Base-by-base conservation (phyloP, 179 eudicot genomes). In the Beta corolliflora region DNA sequence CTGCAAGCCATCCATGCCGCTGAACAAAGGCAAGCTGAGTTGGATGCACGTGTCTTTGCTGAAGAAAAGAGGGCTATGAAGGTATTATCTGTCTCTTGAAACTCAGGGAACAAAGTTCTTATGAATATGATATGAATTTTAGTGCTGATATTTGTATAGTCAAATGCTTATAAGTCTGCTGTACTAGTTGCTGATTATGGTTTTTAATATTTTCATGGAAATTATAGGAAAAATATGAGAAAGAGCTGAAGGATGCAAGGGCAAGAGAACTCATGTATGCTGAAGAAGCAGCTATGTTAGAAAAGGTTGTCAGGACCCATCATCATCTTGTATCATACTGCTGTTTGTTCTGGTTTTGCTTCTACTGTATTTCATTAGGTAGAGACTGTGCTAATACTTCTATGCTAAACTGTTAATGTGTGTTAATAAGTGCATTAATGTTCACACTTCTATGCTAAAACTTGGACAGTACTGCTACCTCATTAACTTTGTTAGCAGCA, bases 211-310 rank as follows among this genome's bases (percentile, higher is more conserved):
- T 36, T 72, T 59, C 59, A 61, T 71, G 81, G 77, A 15, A 48
- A 59, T 58, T 82, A 7, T 75, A 96, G 99, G 97, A 88, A 72
- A 96, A 86, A 84, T 96, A 90, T 84, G 97, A 93, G 78, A 93
- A 93, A 86, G 97, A 94, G 86, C 91, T 94, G 64, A 94, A 91
- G 86, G 99, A 97, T 89, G 95, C 98, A 64, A 88, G 98, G 88
- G 97, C 91, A 79, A 91, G 97, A 89, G 97, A 93, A 84, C 98
- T 97, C 81, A 92, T 91, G 94, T 93, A 88, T 90, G 99, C 99
- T 71, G 97, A 97, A 91, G 95, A 96, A 89, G 97, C 90, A 68
- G 97, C 97, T 74, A 88, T 97, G 85, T 73, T 93, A 77, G 98
- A 97, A 77, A 97, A 97, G 99, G 99, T 94, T 80, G 36, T 66